Evolutionary conservation across 148 eudicot species (phyloP), one percentile per base, ranked within the genome.

Genomic region (Rhododendron molle): DNA sequence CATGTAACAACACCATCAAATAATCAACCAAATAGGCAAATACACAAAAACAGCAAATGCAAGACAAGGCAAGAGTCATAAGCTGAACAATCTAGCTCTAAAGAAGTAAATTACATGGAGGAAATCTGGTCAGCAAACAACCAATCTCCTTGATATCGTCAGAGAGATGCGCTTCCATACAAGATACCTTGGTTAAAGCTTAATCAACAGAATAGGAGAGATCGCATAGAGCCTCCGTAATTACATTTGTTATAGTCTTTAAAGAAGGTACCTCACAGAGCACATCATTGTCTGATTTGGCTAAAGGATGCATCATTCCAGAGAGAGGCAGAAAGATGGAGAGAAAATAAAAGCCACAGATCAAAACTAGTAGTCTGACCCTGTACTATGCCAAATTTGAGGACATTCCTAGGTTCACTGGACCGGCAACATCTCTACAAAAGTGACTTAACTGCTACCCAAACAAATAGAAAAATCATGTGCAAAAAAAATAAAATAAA

Each of bases 251-350:
- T 30, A 78, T 34, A 85, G 77, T 62, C 82, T 83, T 47, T 20
- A 74, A 77, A 76, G 52, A 67, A 74, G 62, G 81, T 77, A 62
- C 91, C 88, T 77, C 52, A 74, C 44, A 88, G 91, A 89, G 89
- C 91, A 89, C 88, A 81, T 81, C 87, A 83, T 62, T 72, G 79
- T 87, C 91, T 89, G 91, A 85, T 89, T 89, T 87, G 89, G 89
- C 91, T 87, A 89, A 89, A 67, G 34, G 83, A 52, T 80, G 76
- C 91, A 89, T 89, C 91, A 89, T 80, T 60, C 89, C 91, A 89
- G 87, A 85, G 82, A 67, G 72, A 13, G 9, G 38, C 12, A 78
- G 81, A 38, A 16, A 38, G 32, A 46, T 15, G 46, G 4, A 26
- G 15, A 67, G 34, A 11, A 62, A 23, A 62, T 8, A 62, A 67